Evolutionary conservation across 78 protist species (phyloP).

Genomic region (Pelomyxa schiedti): DNA sequence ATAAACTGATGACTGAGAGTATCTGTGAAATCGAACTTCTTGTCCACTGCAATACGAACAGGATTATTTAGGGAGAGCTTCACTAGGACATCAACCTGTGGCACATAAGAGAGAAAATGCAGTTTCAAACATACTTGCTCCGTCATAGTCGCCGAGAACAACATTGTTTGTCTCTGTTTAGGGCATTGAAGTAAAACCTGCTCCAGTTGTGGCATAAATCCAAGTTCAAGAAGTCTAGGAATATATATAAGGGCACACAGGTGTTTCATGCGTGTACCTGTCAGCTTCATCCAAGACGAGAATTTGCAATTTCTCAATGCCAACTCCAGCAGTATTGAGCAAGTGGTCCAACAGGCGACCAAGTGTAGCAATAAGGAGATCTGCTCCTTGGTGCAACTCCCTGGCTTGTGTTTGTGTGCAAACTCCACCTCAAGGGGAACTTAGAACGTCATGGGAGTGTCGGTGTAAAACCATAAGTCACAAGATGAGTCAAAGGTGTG

Average conservation of each 20-base stretch:
- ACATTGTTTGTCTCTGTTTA: slow-evolving; percentile 60
- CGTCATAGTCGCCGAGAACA: slow-evolving; percentile 83
- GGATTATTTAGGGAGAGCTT: slow-evolving; percentile 47
- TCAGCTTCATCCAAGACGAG: slow-evolving; percentile 86
- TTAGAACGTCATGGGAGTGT: too few species aligned
- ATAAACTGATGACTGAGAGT: slow-evolving; percentile 66
- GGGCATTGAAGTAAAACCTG: slow-evolving; percentile 64
- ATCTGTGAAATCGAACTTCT: slow-evolving; percentile 36
- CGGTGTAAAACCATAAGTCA: slow-evolving; percentile 68
- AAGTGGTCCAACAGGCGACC: slow-evolving; percentile 84
- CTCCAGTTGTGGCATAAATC: slow-evolving; percentile 63
- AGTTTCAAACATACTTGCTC: too few species aligned
- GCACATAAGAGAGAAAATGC: too few species aligned
- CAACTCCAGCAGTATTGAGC: slow-evolving; percentile 52
- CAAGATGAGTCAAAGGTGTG: slow-evolving; percentile 43
- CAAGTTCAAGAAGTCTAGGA: slow-evolving; percentile 62
- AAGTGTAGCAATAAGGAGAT: slow-evolving; percentile 85
- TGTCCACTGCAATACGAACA: slow-evolving; percentile 53
- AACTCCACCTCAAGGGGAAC: slow-evolving; percentile 82
- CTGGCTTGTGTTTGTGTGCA: slow-evolving; percentile 38
- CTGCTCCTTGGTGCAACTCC: slow-evolving; percentile 53
- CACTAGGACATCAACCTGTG: slow-evolving; percentile 54
- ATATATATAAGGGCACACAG: not conserved
- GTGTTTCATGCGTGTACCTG: not conserved
- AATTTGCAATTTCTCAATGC: slow-evolving; percentile 50